phyloP scores from a whole-genome alignment of 768 basidiomycete species.

The Serendipita sp. region DNA sequence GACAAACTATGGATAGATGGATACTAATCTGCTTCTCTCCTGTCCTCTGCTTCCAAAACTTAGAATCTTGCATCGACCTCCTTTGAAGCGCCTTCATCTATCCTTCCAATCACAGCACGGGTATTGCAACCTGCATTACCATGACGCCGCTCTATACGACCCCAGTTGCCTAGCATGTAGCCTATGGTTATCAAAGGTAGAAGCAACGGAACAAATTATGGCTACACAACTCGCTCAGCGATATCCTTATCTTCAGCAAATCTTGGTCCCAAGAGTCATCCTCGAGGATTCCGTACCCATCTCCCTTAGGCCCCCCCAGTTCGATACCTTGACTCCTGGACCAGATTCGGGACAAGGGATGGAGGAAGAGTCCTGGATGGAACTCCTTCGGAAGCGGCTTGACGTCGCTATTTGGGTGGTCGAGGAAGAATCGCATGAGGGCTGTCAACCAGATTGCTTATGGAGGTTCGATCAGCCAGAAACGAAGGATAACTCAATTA shows the following conservation, averaged over 20 bases:
- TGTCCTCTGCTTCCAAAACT: not conserved
- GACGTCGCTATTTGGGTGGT: too few relatives aligned
- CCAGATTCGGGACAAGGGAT: too few relatives aligned
- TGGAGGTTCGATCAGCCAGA: too few relatives aligned
- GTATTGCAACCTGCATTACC: not conserved
- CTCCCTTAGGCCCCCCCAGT: not conserved
- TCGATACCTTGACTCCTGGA: too few relatives aligned
- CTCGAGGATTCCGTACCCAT: not conserved
- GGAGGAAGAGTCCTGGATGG: too few relatives aligned
- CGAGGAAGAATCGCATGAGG: too few relatives aligned
- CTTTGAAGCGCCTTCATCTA: not conserved
- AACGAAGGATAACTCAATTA: too few relatives aligned
- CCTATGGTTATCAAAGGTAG: not conserved
- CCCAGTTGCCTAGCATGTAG: not conserved
- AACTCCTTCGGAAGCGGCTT: too few relatives aligned
- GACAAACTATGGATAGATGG: not conserved
- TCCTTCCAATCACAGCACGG: not conserved
- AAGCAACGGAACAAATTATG: not conserved
- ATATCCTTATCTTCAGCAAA: not conserved
- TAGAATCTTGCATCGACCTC: not conserved
- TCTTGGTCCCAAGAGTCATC: not conserved
- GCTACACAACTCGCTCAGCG: not conserved
- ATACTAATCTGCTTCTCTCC: not conserved
- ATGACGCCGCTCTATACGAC: not conserved
- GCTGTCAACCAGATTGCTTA: too few relatives aligned